Conservation (phyloP, 2,329 filamentous ascomycete species). For the Diaporthe capsici region DNA sequence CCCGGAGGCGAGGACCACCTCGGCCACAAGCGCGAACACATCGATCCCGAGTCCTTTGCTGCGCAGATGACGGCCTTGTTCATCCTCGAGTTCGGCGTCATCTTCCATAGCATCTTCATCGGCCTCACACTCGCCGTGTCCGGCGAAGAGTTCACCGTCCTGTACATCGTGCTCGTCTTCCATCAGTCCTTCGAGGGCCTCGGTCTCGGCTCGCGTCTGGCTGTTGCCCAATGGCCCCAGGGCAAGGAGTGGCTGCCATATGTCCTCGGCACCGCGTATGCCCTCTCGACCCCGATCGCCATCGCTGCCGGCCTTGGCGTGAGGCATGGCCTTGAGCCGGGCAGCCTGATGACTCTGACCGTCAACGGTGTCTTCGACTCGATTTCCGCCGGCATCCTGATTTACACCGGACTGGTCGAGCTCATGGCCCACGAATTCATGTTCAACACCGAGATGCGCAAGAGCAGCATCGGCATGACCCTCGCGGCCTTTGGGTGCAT, state of each 20-base stretch:
- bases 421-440: conserved; percentile 64
- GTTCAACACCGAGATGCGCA: conserved; percentile 56
- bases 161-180: conserved; percentile 74
- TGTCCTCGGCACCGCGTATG: conserved; percentile 62
- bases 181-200: conserved; percentile 76
- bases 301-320: conserved; percentile 64
- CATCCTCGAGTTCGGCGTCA: conserved; percentile 72
- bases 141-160: conserved; percentile 67
- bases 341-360: conserved; percentile 57
- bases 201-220: conserved; percentile 72
- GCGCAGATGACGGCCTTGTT: conserved; percentile 61
- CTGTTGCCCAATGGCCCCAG: conserved; percentile 65
- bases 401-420: conserved; percentile 65
- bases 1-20: conserved; percentile 42
- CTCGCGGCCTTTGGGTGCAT: conserved; percentile 55
- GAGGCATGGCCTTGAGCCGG: conserved; percentile 49
- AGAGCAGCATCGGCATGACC: conserved; percentile 55
- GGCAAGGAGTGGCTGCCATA: conserved; percentile 61
- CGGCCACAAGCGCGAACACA: conserved; percentile 41
- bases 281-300: conserved; percentile 65
- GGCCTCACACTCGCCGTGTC: conserved; percentile 73
- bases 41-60: conserved; percentile 48
- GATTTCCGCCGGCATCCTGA: conserved; percentile 62
- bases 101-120: conserved; percentile 76
- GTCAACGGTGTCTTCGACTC: conserved; percentile 62